Percentiles rank a stretch among this genome's conserved stretches.
Evolutionary conservation across 139 green algal genomes (phyloP).

Genomic region (Chlamydomonas sp.): DNA sequence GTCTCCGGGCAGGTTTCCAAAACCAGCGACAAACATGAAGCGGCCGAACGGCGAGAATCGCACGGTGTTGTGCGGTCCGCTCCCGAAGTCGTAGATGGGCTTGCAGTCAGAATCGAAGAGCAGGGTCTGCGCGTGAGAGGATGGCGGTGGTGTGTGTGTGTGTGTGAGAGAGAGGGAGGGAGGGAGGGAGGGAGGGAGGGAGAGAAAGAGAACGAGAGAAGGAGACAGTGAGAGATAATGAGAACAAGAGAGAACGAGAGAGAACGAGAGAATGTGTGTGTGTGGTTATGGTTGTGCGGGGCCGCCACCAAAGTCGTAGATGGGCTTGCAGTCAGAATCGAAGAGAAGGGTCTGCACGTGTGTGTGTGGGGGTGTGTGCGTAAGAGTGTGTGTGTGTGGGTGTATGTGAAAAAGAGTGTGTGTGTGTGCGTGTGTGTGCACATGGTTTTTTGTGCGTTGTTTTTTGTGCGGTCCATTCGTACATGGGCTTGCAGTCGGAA

Average conservation of each 20-base stretch:
- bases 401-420: no score
- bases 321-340: slow-evolving; percentile 67
- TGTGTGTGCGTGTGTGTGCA: no score
- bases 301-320: slow-evolving; percentile 79
- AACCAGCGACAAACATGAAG: slow-evolving; percentile 71
- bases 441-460: no score
- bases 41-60: slow-evolving; percentile 80
- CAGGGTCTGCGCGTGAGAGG: slow-evolving; percentile 67
- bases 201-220: no score
- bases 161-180: slow-evolving; percentile 57
- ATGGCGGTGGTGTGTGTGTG: no score
- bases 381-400: no score
- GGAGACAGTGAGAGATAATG: no score
- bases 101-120: slow-evolving; percentile 80
- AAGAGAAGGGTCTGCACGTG: slow-evolving; percentile 79
- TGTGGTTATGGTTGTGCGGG: no score
- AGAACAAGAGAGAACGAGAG: no score
- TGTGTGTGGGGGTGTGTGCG: no score
- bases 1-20: slow-evolving; percentile 81
- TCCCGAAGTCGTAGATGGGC: slow-evolving; percentile 75
- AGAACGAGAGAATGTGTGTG: no score
- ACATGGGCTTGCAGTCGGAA: slow-evolving; percentile 71
- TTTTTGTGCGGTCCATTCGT: slow-evolving; percentile 81
- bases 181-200: background rate
- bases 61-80: slow-evolving; percentile 73